Percentiles rank a stretch among this genome's conserved stretches.
Conservation (phyloP, 495 filamentous ascomycete species). For the Hypoxylon lienhwacheense region DNA sequence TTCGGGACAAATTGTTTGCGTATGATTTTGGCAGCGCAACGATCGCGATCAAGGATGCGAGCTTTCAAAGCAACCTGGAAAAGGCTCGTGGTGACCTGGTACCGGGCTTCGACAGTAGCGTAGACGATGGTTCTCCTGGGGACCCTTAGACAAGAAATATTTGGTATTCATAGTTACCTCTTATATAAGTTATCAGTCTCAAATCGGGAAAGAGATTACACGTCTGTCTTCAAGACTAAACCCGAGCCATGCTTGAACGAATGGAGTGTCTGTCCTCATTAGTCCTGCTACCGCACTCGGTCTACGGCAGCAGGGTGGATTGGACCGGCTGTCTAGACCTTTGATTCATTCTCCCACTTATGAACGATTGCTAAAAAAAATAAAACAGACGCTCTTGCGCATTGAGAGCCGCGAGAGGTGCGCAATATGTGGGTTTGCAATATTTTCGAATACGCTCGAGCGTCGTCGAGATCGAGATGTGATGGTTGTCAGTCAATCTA, state of each 20-base stretch:
- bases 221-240: too few relatives aligned
- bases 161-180: too few relatives aligned
- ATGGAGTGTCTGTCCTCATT: slow-evolving; percentile 58
- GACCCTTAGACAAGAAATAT: slow-evolving; percentile 22
- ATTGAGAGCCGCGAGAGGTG: slow-evolving; percentile 55
- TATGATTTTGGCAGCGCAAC: slow-evolving; percentile 36
- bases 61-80: slow-evolving; percentile 38
- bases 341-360: slow-evolving; percentile 59
- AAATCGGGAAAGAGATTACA: too few relatives aligned
- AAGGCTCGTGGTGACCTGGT: slow-evolving; percentile 38
- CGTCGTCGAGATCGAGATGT: background rate
- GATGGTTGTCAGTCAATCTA: slow-evolving; percentile 11
- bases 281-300: slow-evolving; percentile 58
- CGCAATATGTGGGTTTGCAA: slow-evolving; percentile 57
- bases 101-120: slow-evolving; percentile 40
- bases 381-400: slow-evolving; percentile 55
- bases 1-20: slow-evolving; percentile 35
- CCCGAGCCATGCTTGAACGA: background rate
- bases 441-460: background rate
- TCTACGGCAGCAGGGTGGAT: slow-evolving; percentile 61
- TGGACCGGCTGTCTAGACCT: slow-evolving; percentile 64
- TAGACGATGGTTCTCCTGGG: slow-evolving; percentile 46
- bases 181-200: too few relatives aligned
- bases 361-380: slow-evolving; percentile 62
- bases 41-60: slow-evolving; percentile 45